Percentiles rank a stretch among this genome's conserved stretches.
Evolutionary conservation across 495 filamentous ascomycete species (phyloP).

Genomic region (Saxophila tyrrhenica): DNA sequence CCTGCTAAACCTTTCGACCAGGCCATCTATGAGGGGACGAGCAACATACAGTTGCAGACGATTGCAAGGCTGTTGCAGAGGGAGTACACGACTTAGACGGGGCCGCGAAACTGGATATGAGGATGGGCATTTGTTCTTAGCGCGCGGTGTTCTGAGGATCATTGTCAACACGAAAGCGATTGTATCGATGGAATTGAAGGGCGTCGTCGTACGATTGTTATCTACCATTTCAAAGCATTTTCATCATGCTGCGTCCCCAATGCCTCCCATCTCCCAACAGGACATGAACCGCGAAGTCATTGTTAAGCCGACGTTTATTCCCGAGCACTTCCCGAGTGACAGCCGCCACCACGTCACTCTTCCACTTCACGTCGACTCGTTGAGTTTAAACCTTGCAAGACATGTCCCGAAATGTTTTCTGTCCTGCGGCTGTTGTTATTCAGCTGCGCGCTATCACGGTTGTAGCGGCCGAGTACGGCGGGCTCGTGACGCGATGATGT

Average conservation of each 20-base stretch:
- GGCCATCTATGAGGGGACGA: conserved; percentile 94
- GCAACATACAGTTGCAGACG: conserved; percentile 75
- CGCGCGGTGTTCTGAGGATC: neutral
- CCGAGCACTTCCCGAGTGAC: too few species aligned
- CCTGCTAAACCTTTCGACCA: neutral
- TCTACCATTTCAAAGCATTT: too few species aligned
- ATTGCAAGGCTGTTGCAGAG: conserved; percentile 91
- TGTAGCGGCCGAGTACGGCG: neutral
- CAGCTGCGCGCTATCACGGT: neutral
- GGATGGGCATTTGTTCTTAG: neutral
- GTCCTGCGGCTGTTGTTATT: neutral
- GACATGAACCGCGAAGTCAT: too few species aligned
- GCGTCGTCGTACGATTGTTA: too few species aligned
- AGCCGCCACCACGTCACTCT: neutral
- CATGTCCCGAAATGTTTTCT: neutral
- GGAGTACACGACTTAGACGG: conserved; percentile 55
- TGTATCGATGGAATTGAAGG: too few species aligned
- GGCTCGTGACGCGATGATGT: neutral
- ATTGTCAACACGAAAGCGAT: too few species aligned
- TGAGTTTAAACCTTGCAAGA: neutral
- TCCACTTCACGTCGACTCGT: neutral
- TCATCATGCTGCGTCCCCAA: too few species aligned
- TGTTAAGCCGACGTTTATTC: too few species aligned
- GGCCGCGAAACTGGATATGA: neutral
- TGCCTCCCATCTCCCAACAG: too few species aligned